Evolutionary conservation across 1,139 yeast genomes (phyloP), one percentile per base, ranked within the genome.

Genomic region (Pneumocystis wakefieldiae): DNA sequence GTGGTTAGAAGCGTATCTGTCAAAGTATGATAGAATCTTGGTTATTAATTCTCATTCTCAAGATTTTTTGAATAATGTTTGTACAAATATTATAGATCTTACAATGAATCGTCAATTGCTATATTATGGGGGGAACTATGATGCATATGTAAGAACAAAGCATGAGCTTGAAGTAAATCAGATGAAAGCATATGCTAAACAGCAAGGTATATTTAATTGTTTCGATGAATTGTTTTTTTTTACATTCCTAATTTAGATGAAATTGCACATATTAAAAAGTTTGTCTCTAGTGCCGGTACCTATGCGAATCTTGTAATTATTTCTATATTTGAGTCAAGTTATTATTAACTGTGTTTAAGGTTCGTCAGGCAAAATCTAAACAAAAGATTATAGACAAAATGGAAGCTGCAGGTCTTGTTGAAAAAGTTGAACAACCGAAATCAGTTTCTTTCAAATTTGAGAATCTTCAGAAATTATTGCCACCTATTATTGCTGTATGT

Each of bases 201-300:
- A 65, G 28, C 67, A 65, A 61, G 55, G 55, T 24, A 10, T 3
- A 29, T 24, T 10, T 48, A 24, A 14, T 48, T 12, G 4, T 19
- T 24, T 48, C 6, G 32, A 24, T 48, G 15, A 15, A 12, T 15
- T 37, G 8, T 37, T 15, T 14, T 37, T n/a, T 12, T 37, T 37
- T 14, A 37, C 97, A 92, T 81, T 37, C 5, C 5, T 37, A 12
- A 14, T 37, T 19, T 19, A 48, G 98, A 94, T 78, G 98, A 92
- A 83, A 92, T 94, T 74, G 90, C 85, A 59, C 98, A 92, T 77
- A 94, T 94, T 77, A 94, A 92, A 82, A 92, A 92, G 80, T 92
- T 92, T 76, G 94, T 92, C 79, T 98, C 98, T 63, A 87, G 96
- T 70, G 98, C 98, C 68, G 98, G 99, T 91, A 94, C 98, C 66